A percentile compares a stretch with the other conserved stretches of the same genome.
Evolutionary conservation across 2,329 filamentous ascomycete genomes (phyloP).

Genomic region (Cercospora brassicicola): DNA sequence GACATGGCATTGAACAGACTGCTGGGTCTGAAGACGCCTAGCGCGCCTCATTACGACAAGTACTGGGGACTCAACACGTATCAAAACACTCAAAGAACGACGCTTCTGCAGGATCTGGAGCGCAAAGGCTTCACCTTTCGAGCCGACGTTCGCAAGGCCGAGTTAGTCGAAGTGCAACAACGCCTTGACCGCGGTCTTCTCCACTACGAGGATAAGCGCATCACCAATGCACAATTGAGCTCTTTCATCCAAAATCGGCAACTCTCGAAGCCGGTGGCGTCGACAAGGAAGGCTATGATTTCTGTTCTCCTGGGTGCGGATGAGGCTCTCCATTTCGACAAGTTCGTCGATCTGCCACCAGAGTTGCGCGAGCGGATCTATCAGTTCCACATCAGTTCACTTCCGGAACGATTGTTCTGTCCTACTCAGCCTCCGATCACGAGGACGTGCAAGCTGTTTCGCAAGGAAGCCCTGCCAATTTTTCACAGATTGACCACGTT

Average conservation of each 20-base stretch:
- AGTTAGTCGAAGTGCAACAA: background rate
- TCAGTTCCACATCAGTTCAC: background rate
- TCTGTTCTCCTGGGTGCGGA: constrained; percentile 3
- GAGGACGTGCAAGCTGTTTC: constrained; percentile 1
- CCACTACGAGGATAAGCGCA: constrained; percentile 2
- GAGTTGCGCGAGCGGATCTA: constrained; percentile 16
- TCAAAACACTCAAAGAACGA: background rate
- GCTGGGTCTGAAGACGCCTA: background rate
- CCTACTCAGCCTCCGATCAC: constrained; percentile 16
- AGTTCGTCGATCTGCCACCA: constrained; percentile 10
- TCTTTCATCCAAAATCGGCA: background rate
- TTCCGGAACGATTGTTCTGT: background rate
- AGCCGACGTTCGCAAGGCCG: background rate
- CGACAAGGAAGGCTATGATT: background rate
- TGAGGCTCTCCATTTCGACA: background rate
- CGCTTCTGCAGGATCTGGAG: background rate
- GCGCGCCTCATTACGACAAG: background rate
- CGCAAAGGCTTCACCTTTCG: background rate
- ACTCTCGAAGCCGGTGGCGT: background rate
- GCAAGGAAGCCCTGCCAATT: constrained; percentile 5
- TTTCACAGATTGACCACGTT: constrained; percentile 4
- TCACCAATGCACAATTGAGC: background rate
- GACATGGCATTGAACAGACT: background rate
- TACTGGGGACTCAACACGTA: constrained; percentile 1
- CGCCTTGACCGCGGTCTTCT: constrained; percentile 7